Evolutionary conservation across 116 monocot species (phyloP).

Genomic region (Zostera marina): DNA sequence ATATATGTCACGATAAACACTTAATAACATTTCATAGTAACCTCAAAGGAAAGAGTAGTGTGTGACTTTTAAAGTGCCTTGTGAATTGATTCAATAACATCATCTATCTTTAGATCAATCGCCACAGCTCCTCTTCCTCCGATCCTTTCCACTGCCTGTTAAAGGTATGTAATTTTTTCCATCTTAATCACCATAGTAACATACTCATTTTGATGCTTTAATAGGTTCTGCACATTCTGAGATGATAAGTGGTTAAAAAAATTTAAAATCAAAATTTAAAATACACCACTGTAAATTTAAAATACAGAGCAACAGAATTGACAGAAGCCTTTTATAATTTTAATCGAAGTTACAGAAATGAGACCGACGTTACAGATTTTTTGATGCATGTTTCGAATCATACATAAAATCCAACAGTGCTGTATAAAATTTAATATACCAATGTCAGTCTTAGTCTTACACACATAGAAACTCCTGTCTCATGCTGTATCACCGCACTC

Average conservation of each 20-base stretch:
- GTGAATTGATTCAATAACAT: no score
- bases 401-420: not conserved
- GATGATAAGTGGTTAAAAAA: not conserved
- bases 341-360: not conserved
- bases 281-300: not conserved
- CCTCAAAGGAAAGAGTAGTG: no score
- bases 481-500: not conserved
- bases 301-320: not conserved
- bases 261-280: not conserved
- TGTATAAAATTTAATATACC: not conserved
- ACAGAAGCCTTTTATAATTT: not conserved
- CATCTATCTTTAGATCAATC: no score
- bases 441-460: not conserved
- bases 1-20: no score
- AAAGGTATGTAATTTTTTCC: no score
- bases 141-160: no score
- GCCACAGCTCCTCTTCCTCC: no score
- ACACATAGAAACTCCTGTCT: constrained; percentile 1
- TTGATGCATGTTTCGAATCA: not conserved
- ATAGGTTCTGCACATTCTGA: not conserved
- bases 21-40: no score
- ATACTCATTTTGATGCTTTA: no score
- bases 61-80: no score
- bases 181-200: no score
- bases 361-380: not conserved